phyloP scores from a whole-genome alignment of 495 filamentous ascomycete genomes.

The Lasiosphaeria ovina region DNA sequence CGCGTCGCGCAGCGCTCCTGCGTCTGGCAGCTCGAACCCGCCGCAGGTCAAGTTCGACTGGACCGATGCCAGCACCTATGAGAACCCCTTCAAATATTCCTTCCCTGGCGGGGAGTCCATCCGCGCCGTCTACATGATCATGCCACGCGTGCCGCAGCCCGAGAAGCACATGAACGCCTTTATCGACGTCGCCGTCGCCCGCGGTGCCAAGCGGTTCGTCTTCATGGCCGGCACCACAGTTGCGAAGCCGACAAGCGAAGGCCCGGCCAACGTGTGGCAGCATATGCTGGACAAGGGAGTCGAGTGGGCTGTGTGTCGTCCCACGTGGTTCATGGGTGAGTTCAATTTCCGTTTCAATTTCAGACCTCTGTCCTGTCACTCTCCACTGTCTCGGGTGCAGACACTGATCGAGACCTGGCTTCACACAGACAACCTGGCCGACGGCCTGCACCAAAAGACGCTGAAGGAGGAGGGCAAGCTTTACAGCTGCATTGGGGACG shows the following conservation, averaged over 20 bases:
- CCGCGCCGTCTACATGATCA: slow-evolving; percentile 5
- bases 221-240: slow-evolving; percentile 6
- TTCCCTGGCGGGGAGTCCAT: slow-evolving; percentile 5
- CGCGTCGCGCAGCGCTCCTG: slow-evolving; percentile 1
- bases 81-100: neutral
- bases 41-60: slow-evolving; percentile 7
- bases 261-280: slow-evolving; percentile 7
- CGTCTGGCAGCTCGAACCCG: too few relatives aligned
- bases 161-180: slow-evolving; percentile 9
- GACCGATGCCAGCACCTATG: neutral
- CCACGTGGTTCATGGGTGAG: slow-evolving; percentile 8
- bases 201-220: slow-evolving; percentile 6
- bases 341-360: neutral
- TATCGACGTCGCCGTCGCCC: slow-evolving; percentile 6
- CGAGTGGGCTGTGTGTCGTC: slow-evolving; percentile 6
- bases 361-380: too few relatives aligned
- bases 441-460: neutral
- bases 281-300: slow-evolving; percentile 8
- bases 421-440: slow-evolving; percentile 4
- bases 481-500: neutral
- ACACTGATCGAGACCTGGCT: too few relatives aligned
- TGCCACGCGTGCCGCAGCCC: neutral
- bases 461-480: slow-evolving; percentile 2
- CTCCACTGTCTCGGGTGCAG: too few relatives aligned
- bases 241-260: neutral